Percentiles rank a stretch among this genome's conserved stretches.
Evolutionary conservation across 2,329 filamentous ascomycete species (phyloP).

Genomic region (Blumeria hordei): DNA sequence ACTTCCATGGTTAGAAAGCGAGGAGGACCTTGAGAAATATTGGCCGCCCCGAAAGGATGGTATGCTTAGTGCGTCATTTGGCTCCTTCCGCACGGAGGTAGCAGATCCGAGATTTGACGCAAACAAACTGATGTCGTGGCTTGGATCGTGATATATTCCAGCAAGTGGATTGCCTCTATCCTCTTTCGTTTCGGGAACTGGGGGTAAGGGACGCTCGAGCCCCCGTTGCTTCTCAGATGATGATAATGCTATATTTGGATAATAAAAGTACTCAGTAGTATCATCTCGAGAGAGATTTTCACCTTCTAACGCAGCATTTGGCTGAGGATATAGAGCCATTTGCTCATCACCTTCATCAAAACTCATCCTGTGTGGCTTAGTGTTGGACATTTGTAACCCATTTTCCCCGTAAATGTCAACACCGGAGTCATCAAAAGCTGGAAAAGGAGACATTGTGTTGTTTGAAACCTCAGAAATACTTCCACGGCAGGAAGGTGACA

Average conservation of each 20-base stretch:
- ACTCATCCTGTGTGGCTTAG: slow-evolving; percentile 51
- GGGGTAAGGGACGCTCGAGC: slow-evolving; percentile 30
- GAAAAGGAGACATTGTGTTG: slow-evolving; percentile 31
- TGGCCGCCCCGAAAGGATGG: slow-evolving; percentile 13
- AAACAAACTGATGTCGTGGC: too few species aligned
- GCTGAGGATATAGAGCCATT: slow-evolving; percentile 26
- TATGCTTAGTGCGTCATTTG: too few species aligned
- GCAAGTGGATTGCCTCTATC: slow-evolving; percentile 23
- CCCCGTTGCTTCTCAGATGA: slow-evolving; percentile 22
- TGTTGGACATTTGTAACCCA: slow-evolving; percentile 52
- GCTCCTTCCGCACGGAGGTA: too few species aligned
- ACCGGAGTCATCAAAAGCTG: slow-evolving; percentile 19
- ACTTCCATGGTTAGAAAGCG: slow-evolving; percentile 57
- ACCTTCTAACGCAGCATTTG: slow-evolving; percentile 22
- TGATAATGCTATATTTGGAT: slow-evolving; percentile 48
- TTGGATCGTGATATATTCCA: slow-evolving; percentile 34
- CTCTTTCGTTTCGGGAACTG: slow-evolving; percentile 27
- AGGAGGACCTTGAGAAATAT: slow-evolving; percentile 49
- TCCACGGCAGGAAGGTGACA: slow-evolving; percentile 11
- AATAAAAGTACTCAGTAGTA: slow-evolving; percentile 80
- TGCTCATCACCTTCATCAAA: slow-evolving; percentile 84
- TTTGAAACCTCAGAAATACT: slow-evolving; percentile 17
- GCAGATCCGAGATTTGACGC: too few species aligned
- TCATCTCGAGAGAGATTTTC: slow-evolving; percentile 47
- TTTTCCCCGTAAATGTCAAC: slow-evolving; percentile 84